A percentile compares a stretch with the other conserved stretches of the same genome.
Conservation (phyloP, 345 rosid species). For the Hypericum androsaemum region DNA sequence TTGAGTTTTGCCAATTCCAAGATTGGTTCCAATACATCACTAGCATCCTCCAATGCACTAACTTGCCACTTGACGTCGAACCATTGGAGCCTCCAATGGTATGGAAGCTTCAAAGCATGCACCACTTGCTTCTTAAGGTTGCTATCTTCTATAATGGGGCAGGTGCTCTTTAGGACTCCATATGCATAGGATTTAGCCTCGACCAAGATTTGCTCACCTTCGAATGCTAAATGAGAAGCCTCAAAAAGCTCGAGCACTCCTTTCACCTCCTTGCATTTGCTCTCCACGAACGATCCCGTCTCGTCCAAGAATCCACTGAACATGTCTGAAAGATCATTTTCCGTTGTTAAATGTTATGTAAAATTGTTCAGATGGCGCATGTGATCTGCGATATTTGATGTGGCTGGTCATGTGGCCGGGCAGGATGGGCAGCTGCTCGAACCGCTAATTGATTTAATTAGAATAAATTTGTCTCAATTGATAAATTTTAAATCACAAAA, state of each 20-base stretch:
- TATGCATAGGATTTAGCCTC: slow-evolving; percentile 20
- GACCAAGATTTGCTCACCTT: slow-evolving; percentile 25
- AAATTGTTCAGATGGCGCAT: not conserved
- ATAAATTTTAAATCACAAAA: no score
- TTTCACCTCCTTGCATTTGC: slow-evolving; percentile 14
- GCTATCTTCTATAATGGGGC: not conserved
- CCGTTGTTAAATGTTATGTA: not conserved
- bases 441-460: no score
- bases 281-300: slow-evolving; percentile 9
- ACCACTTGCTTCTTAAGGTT: slow-evolving; percentile 6
- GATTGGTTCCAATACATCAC: not conserved
- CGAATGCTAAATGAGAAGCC: slow-evolving; percentile 33
- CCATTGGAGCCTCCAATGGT: slow-evolving; percentile 38
- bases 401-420: no score
- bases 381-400: not conserved
- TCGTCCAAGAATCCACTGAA: slow-evolving; percentile 23
- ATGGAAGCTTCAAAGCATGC: slow-evolving; percentile 33
- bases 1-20: slow-evolving; percentile 33
- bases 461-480: no score
- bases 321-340: slow-evolving; percentile 18
- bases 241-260: slow-evolving; percentile 34
- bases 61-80: slow-evolving; percentile 41
- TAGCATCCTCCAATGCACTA: slow-evolving; percentile 7
- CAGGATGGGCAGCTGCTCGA: no score
- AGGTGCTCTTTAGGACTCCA: slow-evolving; percentile 5